Evolutionary conservation across 106 monocot genomes (phyloP), one percentile per base, ranked within the genome.

Genomic region (Dendrobium huoshanense): DNA sequence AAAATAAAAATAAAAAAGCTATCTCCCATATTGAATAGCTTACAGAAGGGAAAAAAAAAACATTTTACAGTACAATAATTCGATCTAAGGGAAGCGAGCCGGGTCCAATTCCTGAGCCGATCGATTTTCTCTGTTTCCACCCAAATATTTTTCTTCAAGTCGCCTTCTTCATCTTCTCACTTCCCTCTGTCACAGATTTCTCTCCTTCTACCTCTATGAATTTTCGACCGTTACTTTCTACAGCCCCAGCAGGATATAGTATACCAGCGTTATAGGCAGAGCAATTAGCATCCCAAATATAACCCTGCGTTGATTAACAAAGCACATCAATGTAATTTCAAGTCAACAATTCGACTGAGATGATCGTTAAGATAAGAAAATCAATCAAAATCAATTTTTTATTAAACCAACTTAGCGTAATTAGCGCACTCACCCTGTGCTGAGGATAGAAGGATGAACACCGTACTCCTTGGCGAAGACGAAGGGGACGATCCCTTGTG

Each of bases 401-500:
- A 51, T 15, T 1, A 13, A 51, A 13, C 13, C 51, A 51, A 51
- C 13, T 45, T 45, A 51, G 51, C 10, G 51, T 51, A 51, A 51
- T 51, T 13, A 51, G 51, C 13, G 41, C n/a, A 85, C 93, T 91
- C 44, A 96, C 95, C 89, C 93, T 17, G 96, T 96, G 88, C 96
- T 96, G 40, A 96, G 96, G 37, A 96, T 91, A 65, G 88, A 87
- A 2, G 96, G 96, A 73, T 96, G 96, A 81, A 96, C 87, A 78
- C 87, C 89, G 93, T 96, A 96, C 96, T 96, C 96, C 72, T 96
- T 96, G 1, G 95, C 95, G 72, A 96, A 96, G 73, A 96, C 93
- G 79, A 96, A 96, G 45, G 96, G 93, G 61, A 96, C 93, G 44
- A 96, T 93, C 49, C 93, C 96, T 79, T 96, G 96, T 13, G 96